Conservation (phyloP, 140 eudicot species). For the Oenanthe javanica region DNA sequence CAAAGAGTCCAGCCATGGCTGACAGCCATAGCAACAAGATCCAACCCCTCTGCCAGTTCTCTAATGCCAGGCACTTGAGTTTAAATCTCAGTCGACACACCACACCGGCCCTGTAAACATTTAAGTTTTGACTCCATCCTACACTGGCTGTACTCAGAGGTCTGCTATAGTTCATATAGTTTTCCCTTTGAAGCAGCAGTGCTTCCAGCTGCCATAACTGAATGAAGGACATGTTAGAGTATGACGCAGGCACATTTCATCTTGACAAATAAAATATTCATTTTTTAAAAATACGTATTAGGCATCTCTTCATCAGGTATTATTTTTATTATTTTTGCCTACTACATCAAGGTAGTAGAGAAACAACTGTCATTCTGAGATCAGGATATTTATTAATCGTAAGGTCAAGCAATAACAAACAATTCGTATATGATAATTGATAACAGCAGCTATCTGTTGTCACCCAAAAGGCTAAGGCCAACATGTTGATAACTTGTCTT, state of each 20-base stretch:
- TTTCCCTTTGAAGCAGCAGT: slow-evolving; percentile 77
- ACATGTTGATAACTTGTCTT: slow-evolving; percentile 1
- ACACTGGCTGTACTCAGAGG: slow-evolving; percentile 71
- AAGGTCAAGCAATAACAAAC: background rate
- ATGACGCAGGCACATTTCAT: background rate
- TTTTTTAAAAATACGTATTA: background rate
- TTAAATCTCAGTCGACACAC: slow-evolving; percentile 30
- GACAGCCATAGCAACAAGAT: slow-evolving; percentile 64
- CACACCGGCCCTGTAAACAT: slow-evolving; percentile 28
- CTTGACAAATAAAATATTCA: slow-evolving; percentile 4
- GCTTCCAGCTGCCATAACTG: slow-evolving; percentile 99
- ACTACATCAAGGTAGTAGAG: background rate
- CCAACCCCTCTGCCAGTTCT: slow-evolving; percentile 93
- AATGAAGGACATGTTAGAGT: background rate
- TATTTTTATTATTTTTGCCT: background rate
- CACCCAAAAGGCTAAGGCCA: background rate
- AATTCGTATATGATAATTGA: background rate
- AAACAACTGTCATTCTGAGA: slow-evolving; percentile 3
- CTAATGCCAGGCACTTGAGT: slow-evolving; percentile 38
- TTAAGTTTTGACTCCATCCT: slow-evolving; percentile 77
- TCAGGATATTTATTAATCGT: background rate
- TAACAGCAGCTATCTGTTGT: background rate
- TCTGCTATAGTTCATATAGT: slow-evolving; percentile 82
- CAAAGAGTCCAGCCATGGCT: slow-evolving; percentile 67
- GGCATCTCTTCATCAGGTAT: background rate